Evolutionary conservation across 495 filamentous ascomycete genomes (phyloP).

Genomic region (Immersiella caudata): DNA sequence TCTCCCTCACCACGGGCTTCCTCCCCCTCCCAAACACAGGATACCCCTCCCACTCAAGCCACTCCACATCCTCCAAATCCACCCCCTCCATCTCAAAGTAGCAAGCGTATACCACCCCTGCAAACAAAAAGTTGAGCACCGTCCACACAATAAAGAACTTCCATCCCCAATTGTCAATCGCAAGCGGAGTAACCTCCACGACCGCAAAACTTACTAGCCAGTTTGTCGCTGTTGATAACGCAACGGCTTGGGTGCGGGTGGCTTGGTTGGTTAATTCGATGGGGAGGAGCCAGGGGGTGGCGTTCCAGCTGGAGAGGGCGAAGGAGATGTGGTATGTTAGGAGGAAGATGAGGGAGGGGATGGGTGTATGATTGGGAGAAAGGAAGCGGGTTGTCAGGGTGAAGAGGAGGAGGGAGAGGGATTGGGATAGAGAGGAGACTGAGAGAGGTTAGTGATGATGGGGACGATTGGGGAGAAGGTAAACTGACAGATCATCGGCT

Average conservation of each 20-base stretch:
- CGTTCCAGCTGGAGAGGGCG: conserved; percentile 56
- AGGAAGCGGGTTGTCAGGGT: not conserved
- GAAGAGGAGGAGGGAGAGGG: not conserved
- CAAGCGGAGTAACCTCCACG: conserved; percentile 59
- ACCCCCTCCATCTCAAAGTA: conserved; percentile 57
- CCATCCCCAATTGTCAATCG: conserved; percentile 63
- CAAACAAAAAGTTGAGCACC: conserved; percentile 59
- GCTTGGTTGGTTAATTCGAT: conserved; percentile 64
- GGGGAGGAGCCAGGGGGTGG: conserved; percentile 65
- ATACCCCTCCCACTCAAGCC: conserved; percentile 1
- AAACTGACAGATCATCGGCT: conserved; percentile 53
- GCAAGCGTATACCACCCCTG: conserved; percentile 62
- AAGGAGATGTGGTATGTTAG: conserved; percentile 55
- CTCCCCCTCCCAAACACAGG: conserved; percentile 17
- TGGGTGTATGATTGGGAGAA: not conserved
- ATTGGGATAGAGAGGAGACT: not conserved
- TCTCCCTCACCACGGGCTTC: not conserved
- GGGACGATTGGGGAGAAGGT: not conserved
- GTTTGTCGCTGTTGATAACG: conserved; percentile 60
- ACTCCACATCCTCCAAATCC: conserved; percentile 38
- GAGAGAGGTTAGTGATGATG: not conserved
- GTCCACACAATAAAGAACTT: conserved; percentile 68
- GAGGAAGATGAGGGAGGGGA: conserved; percentile 49
- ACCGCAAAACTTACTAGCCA: conserved; percentile 56
- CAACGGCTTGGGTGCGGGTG: conserved; percentile 59